Evolutionary conservation across 2,329 filamentous ascomycete genomes (phyloP).

Genomic region (Curvularia hawaiiensis): DNA sequence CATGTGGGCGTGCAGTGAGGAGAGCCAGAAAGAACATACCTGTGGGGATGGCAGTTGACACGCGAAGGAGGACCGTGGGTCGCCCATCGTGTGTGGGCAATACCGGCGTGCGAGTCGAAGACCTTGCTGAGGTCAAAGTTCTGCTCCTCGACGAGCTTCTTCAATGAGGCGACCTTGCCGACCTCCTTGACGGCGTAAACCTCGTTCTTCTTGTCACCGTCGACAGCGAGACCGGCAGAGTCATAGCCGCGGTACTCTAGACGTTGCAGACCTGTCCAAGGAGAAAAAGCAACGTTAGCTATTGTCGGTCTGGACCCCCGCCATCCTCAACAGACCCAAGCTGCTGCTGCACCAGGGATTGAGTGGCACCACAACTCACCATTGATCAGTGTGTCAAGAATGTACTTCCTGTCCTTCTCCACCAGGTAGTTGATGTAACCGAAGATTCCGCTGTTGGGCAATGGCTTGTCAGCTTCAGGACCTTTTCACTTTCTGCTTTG

Average conservation of each 20-base stretch:
- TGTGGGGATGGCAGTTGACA: constrained; percentile 96
- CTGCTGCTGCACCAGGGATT: neutral
- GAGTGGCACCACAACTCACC: constrained; percentile 62
- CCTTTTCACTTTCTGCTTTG: no score
- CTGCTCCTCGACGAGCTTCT: constrained; percentile 84
- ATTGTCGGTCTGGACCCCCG: constrained; percentile 8
- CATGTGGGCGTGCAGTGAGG: constrained; percentile 3
- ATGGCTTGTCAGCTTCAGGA: constrained; percentile 21
- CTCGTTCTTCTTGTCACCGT: constrained; percentile 99
- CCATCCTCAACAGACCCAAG: constrained; percentile 7
- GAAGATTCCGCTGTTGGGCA: constrained; percentile 79
- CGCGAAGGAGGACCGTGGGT: constrained; percentile 95
- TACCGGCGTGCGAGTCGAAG: constrained; percentile 97
- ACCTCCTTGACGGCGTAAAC: constrained; percentile 98
- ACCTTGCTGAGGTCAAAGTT: constrained; percentile 87
- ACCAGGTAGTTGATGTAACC: constrained; percentile 99
- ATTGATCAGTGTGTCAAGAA: constrained; percentile 95
- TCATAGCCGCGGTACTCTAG: constrained; percentile 99
- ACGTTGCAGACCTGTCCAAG: constrained; percentile 76
- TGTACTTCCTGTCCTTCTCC: constrained; percentile 97
- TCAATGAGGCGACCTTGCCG: constrained; percentile 97
- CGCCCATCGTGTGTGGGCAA: constrained; percentile 98
- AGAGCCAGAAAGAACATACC: constrained; percentile 61
- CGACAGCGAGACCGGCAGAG: constrained; percentile 92
- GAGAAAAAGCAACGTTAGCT: constrained; percentile 32